Conservation (phyloP, 106 monocot species). For the Dendrobium catenatum region DNA sequence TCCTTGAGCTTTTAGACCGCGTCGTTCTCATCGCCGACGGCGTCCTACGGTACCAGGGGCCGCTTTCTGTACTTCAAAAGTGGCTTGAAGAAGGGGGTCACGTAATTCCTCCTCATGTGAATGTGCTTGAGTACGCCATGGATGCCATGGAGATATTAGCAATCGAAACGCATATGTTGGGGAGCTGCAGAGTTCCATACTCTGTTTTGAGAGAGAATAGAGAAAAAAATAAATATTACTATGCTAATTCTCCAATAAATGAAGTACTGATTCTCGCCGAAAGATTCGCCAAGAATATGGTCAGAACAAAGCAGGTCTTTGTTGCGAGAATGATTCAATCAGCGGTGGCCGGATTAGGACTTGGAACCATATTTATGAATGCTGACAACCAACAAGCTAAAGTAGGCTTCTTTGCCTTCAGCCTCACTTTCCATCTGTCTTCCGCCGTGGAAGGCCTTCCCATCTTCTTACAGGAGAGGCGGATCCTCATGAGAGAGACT, state of each 20-base stretch:
- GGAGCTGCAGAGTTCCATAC: background rate
- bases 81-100: slow-evolving; percentile 52
- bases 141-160: slow-evolving; percentile 26
- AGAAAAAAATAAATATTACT: background rate
- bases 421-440: slow-evolving; percentile 77
- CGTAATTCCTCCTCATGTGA: slow-evolving; percentile 59
- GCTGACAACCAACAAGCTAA: slow-evolving; percentile 39
- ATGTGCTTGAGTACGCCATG: slow-evolving; percentile 86
- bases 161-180: background rate
- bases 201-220: background rate
- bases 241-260: slow-evolving; percentile 42
- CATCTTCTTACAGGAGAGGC: slow-evolving; percentile 70
- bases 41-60: slow-evolving; percentile 53
- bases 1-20: slow-evolving; percentile 62
- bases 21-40: slow-evolving; percentile 60
- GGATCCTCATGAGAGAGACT: slow-evolving; percentile 60
- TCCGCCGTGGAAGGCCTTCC: slow-evolving; percentile 83
- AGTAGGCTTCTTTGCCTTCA: slow-evolving; percentile 88
- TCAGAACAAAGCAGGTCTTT: slow-evolving; percentile 69
- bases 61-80: slow-evolving; percentile 31
- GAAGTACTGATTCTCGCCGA: slow-evolving; percentile 53
- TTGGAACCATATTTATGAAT: slow-evolving; percentile 74
- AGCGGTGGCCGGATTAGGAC: slow-evolving; percentile 35
- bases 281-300: slow-evolving; percentile 64
- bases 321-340: slow-evolving; percentile 64